Evolutionary conservation across 2,329 filamentous ascomycete genomes (phyloP).

Genomic region (Thielaviopsis euricoi): DNA sequence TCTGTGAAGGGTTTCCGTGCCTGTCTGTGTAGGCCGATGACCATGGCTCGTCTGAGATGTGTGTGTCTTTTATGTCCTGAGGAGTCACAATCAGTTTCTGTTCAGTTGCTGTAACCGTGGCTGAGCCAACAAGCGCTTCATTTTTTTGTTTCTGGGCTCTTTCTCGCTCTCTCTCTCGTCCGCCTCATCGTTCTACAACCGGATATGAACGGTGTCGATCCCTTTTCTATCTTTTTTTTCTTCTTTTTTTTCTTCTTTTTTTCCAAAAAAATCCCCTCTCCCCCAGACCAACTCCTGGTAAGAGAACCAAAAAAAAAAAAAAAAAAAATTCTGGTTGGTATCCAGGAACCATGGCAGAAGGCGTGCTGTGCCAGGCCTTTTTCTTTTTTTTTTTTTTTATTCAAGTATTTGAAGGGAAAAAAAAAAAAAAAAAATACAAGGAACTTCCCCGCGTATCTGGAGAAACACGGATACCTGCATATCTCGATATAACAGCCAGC

Average conservation of each 20-base stretch:
- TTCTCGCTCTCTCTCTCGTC: not conserved
- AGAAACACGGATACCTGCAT: not conserved
- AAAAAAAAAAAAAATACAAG: not conserved
- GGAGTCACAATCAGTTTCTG: too few relatives aligned
- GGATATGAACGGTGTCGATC: not conserved
- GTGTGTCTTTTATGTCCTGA: too few relatives aligned
- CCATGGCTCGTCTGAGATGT: too few relatives aligned
- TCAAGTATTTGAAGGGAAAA: not conserved
- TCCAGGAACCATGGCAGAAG: too few relatives aligned
- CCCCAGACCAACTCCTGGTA: too few relatives aligned
- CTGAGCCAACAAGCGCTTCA: not conserved
- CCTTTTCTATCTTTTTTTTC: not conserved
- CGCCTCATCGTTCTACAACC: not conserved
- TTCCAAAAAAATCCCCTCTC: too few relatives aligned
- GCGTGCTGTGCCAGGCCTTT: too few relatives aligned
- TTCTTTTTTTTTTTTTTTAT: not conserved
- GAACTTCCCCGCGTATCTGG: not conserved
- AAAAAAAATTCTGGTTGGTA: too few relatives aligned
- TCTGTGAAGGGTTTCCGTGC: too few relatives aligned
- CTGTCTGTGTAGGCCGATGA: too few relatives aligned
- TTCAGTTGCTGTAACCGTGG: too few relatives aligned
- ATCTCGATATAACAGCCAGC: not conserved
- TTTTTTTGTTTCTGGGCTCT: not conserved
- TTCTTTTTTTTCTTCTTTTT: not conserved
- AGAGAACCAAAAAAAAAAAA: too few relatives aligned